A percentile compares a stretch with the other conserved stretches of the same genome.
Evolutionary conservation across 805 yeast species (phyloP).

Genomic region (Kurtzmaniella fragi): DNA sequence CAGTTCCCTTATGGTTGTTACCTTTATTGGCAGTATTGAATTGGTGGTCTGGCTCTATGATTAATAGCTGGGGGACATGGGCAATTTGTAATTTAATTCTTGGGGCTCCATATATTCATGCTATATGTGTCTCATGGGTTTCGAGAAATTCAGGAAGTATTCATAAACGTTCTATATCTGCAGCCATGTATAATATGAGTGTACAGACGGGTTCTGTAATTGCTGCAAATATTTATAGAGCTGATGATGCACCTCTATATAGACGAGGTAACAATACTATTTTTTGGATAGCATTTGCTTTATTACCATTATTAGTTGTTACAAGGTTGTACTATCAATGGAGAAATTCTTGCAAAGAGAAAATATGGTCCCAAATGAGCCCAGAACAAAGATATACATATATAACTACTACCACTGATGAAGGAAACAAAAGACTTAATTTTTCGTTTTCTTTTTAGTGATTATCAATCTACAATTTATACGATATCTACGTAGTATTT

Average conservation of each 20-base stretch:
- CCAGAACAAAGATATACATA: conserved; percentile 14
- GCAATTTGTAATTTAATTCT: conserved; percentile 23
- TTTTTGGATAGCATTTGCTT: conserved; percentile 14
- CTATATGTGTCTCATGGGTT: conserved; percentile 24
- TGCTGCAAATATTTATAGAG: conserved; percentile 21
- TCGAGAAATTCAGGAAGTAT: conserved; percentile 23
- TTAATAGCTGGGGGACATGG: conserved; percentile 39
- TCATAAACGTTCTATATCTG: conserved; percentile 21
- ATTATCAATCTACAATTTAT: too few species aligned
- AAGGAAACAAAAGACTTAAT: conserved; percentile 21
- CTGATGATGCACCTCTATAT: conserved; percentile 23
- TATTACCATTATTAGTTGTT: conserved; percentile 16
- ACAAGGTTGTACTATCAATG: conserved; percentile 17
- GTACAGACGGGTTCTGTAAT: conserved; percentile 21
- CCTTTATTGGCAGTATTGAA: conserved; percentile 27
- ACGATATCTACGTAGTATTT: too few species aligned
- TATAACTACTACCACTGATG: conserved; percentile 12
- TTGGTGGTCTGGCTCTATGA: conserved; percentile 39
- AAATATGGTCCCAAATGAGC: conserved; percentile 15
- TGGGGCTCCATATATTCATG: conserved; percentile 18
- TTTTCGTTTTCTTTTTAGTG: conserved; percentile 15
- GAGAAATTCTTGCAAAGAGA: conserved; percentile 14
- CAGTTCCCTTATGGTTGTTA: conserved; percentile 26
- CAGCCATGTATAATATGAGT: conserved; percentile 23
- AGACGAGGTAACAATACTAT: conserved; percentile 20